Evolutionary conservation across 768 basidiomycete species (phyloP).

Genomic region (Macrolepiota albuminosa): DNA sequence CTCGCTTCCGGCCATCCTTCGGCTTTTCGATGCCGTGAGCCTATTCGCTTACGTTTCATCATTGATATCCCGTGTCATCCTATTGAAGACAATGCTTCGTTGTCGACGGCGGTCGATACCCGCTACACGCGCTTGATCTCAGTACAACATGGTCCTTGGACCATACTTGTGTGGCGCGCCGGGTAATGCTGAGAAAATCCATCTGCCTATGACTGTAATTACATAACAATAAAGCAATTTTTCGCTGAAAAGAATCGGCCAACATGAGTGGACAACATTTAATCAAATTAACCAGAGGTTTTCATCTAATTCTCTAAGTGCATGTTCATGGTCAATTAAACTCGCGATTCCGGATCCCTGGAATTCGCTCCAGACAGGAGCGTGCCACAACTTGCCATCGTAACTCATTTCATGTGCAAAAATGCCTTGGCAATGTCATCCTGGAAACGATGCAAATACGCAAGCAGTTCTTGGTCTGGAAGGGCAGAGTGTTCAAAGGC

Average conservation of each 20-base stretch:
- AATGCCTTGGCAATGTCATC: conserved; percentile 62
- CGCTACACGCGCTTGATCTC: not conserved
- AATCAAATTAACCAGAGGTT: not conserved
- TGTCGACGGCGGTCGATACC: not conserved
- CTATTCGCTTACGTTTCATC: not conserved
- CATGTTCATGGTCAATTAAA: not conserved
- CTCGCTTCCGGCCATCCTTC: not conserved
- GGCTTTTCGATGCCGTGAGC: not conserved
- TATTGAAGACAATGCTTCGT: not conserved
- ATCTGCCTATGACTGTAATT: not conserved
- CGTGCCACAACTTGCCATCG: not conserved
- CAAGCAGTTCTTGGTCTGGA: conserved; percentile 62
- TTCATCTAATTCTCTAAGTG: not conserved
- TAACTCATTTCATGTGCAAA: not conserved
- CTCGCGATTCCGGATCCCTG: not conserved
- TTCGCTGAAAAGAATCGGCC: not conserved
- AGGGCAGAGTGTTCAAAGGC: conserved; percentile 68
- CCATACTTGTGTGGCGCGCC: too few species aligned
- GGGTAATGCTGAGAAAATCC: not conserved
- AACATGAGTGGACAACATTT: not conserved
- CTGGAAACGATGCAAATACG: conserved; percentile 67
- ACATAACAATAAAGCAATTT: not conserved
- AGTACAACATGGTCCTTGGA: too few species aligned
- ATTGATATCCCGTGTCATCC: not conserved
- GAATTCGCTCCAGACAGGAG: not conserved